Evolutionary conservation across 1,284 basidiomycete species (phyloP), one percentile per base, ranked within the genome.

Genomic region (Malassezia nana): DNA sequence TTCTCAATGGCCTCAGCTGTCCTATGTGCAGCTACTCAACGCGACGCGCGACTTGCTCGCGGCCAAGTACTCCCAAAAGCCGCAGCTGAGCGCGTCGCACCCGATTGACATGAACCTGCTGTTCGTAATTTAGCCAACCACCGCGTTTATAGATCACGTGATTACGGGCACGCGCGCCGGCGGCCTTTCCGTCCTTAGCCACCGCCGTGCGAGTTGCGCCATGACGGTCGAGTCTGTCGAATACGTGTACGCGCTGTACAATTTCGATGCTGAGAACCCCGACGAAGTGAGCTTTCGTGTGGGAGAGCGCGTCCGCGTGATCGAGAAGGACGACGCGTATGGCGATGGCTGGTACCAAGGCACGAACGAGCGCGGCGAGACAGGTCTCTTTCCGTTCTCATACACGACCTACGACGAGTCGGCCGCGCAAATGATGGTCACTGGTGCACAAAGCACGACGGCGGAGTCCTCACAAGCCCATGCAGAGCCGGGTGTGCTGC

Each of bases 341-440:
- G 83, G 83, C 38, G 92, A 98, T 75, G 92, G 92, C n/a, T 98
- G 92, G 92, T 96, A 88, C 31, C 75, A 91, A 86, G 92, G 92
- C 33, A 84, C 84, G 38, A 94, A 92, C 75, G 74, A 81, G 13
- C 78, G 81, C 25, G 91, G 90, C 5, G 84, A 85, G 72, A 78
- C 82, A 25, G 92, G 92, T 8, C 79, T 98, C 8, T 98, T 98
- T 71, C 94, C 92, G 3, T 82, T 86, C 65, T 85, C 83, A 58
- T 96, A 96, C 75, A 95, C 90, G 2, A 70, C 71, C 25, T 49
- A 59, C 42, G 68, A 74, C 48, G 49, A 59, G 31, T 28, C 43
- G 4, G 48, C 49, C 15, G 54, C 54, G 15, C 42, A 52, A 24
- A 60, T 63, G 9, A 68, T 64, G 20, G 58, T 60, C 28, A 57